Evolutionary conservation across 495 filamentous ascomycete species (phyloP).

Genomic region (Neurospora tetraspora): DNA sequence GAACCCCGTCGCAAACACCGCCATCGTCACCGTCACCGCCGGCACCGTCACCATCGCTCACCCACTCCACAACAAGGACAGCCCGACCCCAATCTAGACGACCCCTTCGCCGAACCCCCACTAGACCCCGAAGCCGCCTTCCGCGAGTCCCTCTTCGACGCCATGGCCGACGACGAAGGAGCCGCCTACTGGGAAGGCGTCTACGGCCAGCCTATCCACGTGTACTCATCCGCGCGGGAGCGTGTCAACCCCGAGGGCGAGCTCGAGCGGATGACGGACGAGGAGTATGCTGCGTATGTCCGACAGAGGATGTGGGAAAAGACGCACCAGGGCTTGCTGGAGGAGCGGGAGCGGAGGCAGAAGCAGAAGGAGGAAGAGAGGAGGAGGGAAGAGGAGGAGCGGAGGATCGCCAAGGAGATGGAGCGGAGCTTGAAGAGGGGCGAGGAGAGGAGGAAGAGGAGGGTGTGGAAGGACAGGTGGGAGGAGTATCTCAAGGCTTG

Average conservation of each 20-base stretch:
- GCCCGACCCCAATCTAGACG: slow-evolving; percentile 18
- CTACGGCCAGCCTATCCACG: slow-evolving; percentile 79
- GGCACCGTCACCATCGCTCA: slow-evolving; percentile 15
- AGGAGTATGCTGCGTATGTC: slow-evolving; percentile 81
- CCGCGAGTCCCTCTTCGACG: slow-evolving; percentile 93
- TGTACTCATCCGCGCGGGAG: slow-evolving; percentile 25
- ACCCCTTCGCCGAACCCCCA: slow-evolving; percentile 43
- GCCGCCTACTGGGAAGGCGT: slow-evolving; percentile 90
- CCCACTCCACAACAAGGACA: slow-evolving; percentile 21
- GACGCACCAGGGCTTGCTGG: slow-evolving; percentile 55
- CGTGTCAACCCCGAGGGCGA: slow-evolving; percentile 32
- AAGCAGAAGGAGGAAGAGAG: slow-evolving; percentile 26
- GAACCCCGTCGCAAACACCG: slow-evolving; percentile 9
- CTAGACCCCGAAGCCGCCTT: slow-evolving; percentile 64
- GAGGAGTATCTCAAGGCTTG: slow-evolving; percentile 53
- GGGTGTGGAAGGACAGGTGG: slow-evolving; percentile 43
- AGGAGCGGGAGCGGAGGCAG: slow-evolving; percentile 40
- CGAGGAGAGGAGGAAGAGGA: slow-evolving; percentile 29
- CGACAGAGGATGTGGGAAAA: slow-evolving; percentile 88
- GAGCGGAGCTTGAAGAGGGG: slow-evolving; percentile 40
- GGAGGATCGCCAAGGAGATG: slow-evolving; percentile 38
- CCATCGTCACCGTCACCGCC: slow-evolving; percentile 13
- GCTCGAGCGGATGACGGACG: slow-evolving; percentile 80
- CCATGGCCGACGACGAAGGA: slow-evolving; percentile 96
- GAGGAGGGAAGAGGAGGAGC: slow-evolving; percentile 33